These are phyloP conservation scores for Golubevia sp. DNA, from an alignment of 1,284 basidiomycete genomes.

Conservation along the genomic window DNA sequence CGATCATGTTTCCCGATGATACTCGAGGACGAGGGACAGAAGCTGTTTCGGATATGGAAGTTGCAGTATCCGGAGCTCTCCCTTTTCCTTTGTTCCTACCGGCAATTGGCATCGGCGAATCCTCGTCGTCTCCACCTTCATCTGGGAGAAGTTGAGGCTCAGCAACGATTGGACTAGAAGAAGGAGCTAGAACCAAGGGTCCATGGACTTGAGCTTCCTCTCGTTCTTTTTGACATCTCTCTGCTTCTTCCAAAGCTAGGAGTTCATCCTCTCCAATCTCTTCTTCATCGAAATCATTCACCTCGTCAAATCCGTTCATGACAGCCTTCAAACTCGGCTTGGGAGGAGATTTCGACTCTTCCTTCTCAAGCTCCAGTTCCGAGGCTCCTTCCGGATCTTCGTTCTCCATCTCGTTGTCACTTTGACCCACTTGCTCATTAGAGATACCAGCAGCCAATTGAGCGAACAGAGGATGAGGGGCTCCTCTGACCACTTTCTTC, in stretches of 20 bases:
- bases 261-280: background rate
- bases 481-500: background rate
- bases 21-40: background rate
- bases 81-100: background rate
- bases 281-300: background rate
- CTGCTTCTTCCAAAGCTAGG: background rate
- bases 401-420: background rate
- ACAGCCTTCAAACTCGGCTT: background rate
- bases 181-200: background rate
- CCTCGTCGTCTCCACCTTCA: background rate
- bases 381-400: background rate
- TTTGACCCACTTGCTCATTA: background rate
- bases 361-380: background rate
- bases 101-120: background rate
- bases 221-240: background rate
- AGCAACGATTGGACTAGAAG: background rate
- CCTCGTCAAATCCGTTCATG: background rate
- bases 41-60: too few species aligned
- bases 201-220: background rate
- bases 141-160: too few species aligned
- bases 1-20: background rate
- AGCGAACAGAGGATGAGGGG: background rate
- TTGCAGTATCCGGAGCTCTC: background rate
- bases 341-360: background rate
- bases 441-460: background rate